Evolutionary conservation across 192 early-diverging fungal genomes (phyloP).

Genomic region (Funneliformis mosseae): DNA sequence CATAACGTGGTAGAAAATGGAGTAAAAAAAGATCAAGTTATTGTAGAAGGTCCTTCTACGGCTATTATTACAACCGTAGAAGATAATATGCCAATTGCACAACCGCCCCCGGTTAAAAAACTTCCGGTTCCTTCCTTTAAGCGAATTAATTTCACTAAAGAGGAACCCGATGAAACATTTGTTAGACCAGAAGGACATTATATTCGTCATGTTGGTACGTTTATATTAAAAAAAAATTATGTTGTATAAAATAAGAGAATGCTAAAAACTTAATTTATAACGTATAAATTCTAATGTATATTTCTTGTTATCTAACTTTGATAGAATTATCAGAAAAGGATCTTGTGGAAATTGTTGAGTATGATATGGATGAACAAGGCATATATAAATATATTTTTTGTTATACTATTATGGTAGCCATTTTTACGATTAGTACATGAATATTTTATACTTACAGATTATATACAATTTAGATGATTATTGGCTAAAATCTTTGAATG

Average conservation of each 20-base stretch:
- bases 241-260: not conserved
- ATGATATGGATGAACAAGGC: slow-evolving; percentile 98
- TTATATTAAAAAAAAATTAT: not conserved
- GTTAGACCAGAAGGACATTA: slow-evolving; percentile 70
- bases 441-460: slow-evolving; percentile 9
- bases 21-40: not conserved
- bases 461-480: slow-evolving; percentile 58
- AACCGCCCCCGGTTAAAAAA: slow-evolving; percentile 22
- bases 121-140: slow-evolving; percentile 53
- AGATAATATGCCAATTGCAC: slow-evolving; percentile 31
- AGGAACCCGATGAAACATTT: slow-evolving; percentile 45
- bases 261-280: not conserved
- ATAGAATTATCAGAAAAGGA: slow-evolving; percentile 62
- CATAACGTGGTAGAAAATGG: not conserved
- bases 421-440: not conserved
- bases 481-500: slow-evolving; percentile 76
- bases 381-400: slow-evolving; percentile 2
- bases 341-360: slow-evolving; percentile 75
- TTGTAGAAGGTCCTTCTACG: not conserved
- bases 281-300: not conserved
- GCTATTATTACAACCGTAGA: not conserved
- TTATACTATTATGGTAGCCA: not conserved
- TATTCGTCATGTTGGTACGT: slow-evolving; percentile 65
- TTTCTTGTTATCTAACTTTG: not conserved
- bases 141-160: slow-evolving; percentile 33